phyloP scores from a whole-genome alignment of 805 yeast genomes.

The Kazachstania psychrophila region DNA sequence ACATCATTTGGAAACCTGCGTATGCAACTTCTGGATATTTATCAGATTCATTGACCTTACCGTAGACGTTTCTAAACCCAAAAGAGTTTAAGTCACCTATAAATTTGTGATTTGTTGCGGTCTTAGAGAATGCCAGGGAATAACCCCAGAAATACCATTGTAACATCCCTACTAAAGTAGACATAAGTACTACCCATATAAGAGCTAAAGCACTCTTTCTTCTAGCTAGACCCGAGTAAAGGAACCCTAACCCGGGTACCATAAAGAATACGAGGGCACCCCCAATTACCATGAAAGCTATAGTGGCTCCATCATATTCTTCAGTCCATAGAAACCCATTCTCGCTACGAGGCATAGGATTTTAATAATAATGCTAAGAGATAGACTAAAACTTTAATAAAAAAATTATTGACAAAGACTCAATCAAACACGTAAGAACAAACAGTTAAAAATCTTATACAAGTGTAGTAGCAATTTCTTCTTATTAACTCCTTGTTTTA shows the following conservation, averaged over 20 bases:
- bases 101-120: constrained; percentile 64
- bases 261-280: constrained; percentile 73
- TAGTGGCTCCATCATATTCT: constrained; percentile 39
- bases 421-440: too few species aligned
- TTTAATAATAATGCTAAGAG: too few species aligned
- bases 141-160: constrained; percentile 99
- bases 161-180: constrained; percentile 63
- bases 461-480: too few species aligned
- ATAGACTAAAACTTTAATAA: too few species aligned
- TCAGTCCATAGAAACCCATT: constrained; percentile 24
- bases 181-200: constrained; percentile 71
- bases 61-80: constrained; percentile 67
- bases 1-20: constrained; percentile 85
- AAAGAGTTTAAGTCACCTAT: constrained; percentile 81
- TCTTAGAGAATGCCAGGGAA: constrained; percentile 75
- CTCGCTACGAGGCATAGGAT: constrained; percentile 4
- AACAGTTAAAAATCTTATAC: too few species aligned
- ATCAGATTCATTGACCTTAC: constrained; percentile 24
- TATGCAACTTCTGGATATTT: constrained; percentile 75
- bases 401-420: too few species aligned
- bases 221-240: constrained; percentile 85
- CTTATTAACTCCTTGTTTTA: too few species aligned
- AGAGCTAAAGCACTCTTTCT: constrained; percentile 82
- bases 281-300: constrained; percentile 47
- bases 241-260: constrained; percentile 91